These are phyloP conservation scores for Anthracocystis panici-leucophaei DNA, from an alignment of 1,284 basidiomycete genomes.

Conservation along the genomic window DNA sequence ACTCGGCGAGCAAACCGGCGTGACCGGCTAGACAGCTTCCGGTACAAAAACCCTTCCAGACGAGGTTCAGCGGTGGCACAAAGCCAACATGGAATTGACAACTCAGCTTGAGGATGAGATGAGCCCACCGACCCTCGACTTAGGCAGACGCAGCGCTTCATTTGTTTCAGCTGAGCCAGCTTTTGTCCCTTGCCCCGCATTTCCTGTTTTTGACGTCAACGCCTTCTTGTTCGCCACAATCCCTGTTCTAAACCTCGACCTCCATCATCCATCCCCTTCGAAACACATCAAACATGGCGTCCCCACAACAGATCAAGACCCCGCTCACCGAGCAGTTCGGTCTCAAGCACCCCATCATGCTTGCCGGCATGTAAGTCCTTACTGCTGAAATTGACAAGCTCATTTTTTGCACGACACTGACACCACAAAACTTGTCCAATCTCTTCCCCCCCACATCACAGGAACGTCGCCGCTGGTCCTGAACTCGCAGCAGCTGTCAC, in stretches of 20 bases:
- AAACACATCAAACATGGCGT: conserved; percentile 38
- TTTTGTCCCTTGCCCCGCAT: conserved; percentile 7
- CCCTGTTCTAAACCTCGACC: neutral
- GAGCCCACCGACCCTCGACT: no score
- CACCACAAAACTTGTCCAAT: neutral
- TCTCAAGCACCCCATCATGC: conserved; percentile 86
- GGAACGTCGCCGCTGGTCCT: conserved; percentile 64
- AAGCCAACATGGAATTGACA: neutral
- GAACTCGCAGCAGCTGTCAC: conserved; percentile 63
- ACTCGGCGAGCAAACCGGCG: neutral
- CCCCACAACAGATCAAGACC: conserved; percentile 56
- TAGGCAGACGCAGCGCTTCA: neutral
- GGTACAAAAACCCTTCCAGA: neutral
- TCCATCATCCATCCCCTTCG: neutral
- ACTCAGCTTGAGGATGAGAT: neutral
- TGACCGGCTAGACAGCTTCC: conserved; percentile 15
- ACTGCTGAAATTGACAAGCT: neutral
- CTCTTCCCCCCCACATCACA: conserved; percentile 4
- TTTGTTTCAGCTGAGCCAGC: neutral
- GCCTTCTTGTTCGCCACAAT: conserved; percentile 5
- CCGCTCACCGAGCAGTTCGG: conserved; percentile 72
- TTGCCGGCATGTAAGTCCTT: conserved; percentile 75
- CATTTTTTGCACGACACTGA: neutral
- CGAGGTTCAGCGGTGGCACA: no score
- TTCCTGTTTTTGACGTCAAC: neutral